Percentiles rank a stretch among this genome's conserved stretches.
Conservation (phyloP, 2,329 filamentous ascomycete species). For the Chaetomium sp. region DNA sequence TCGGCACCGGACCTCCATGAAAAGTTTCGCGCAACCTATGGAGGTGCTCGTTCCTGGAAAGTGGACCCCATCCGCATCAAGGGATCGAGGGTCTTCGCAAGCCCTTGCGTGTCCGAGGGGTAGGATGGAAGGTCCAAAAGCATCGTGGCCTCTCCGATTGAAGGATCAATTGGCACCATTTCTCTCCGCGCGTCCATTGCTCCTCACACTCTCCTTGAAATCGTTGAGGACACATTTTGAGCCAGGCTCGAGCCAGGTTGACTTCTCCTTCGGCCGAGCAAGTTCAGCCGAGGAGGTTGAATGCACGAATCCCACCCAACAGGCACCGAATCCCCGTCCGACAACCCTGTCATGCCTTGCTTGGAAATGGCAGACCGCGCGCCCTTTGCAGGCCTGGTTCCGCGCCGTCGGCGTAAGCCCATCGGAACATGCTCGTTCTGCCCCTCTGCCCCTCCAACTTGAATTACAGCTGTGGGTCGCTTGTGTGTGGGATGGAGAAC, state of each 20-base stretch:
- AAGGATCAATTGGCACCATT: not conserved
- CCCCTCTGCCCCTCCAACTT: conserved; percentile 10
- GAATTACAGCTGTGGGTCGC: conserved; percentile 12
- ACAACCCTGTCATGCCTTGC: not conserved
- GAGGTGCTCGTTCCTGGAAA: not conserved
- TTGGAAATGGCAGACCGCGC: conserved; percentile 1
- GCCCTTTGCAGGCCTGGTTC: conserved; percentile 14
- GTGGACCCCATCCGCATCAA: not conserved
- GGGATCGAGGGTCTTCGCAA: conserved; percentile 7
- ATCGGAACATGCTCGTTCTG: conserved; percentile 2
- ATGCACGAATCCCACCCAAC: not conserved
- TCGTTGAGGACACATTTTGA: conserved; percentile 3
- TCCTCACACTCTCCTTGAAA: not conserved
- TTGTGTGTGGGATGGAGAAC: not conserved
- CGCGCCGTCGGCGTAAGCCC: conserved; percentile 16
- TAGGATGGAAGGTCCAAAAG: not conserved
- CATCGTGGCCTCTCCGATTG: conserved; percentile 6
- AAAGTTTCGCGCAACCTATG: not conserved
- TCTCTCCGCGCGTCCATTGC: not conserved
- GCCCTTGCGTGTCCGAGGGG: conserved; percentile 10
- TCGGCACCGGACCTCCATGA: too few relatives aligned
- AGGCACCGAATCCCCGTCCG: not conserved
- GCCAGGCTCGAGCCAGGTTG: too few relatives aligned
- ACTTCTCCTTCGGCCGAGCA: too few relatives aligned
- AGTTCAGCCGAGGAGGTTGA: too few relatives aligned